These are phyloP conservation scores for Ambrosiella xylebori DNA, from an alignment of 2,329 filamentous ascomycete genomes.

Conservation along the genomic window DNA sequence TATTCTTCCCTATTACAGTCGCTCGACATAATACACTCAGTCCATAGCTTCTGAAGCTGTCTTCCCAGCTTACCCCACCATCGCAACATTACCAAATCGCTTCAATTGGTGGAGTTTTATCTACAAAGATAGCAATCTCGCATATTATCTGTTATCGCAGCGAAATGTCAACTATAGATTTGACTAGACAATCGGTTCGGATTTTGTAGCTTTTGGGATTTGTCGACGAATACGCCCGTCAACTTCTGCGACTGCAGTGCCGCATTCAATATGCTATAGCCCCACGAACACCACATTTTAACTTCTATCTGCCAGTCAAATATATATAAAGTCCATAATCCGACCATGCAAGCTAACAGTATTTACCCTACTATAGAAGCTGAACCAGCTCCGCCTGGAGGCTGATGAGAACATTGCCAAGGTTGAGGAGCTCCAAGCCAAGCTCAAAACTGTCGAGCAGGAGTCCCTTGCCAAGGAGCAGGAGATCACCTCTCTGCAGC, in stretches of 20 bases:
- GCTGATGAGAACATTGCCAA: constrained; percentile 68
- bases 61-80: constrained; percentile 10
- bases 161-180: too few relatives aligned
- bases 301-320: not conserved
- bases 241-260: not conserved
- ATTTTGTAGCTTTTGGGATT: not conserved
- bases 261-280: not conserved
- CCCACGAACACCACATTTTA: not conserved
- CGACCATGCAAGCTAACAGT: constrained; percentile 5
- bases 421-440: constrained; percentile 71
- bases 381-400: constrained; percentile 87
- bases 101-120: too few relatives aligned
- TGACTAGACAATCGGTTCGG: not conserved
- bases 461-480: constrained; percentile 95
- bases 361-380: constrained; percentile 46
- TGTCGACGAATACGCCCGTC: not conserved
- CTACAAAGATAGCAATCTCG: too few relatives aligned
- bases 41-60: not conserved
- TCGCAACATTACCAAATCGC: constrained; percentile 12
- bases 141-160: too few relatives aligned
- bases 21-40: not conserved
- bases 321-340: not conserved
- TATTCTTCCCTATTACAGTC: not conserved
- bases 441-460: constrained; percentile 82
- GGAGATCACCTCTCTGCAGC: constrained; percentile 87